These are phyloP conservation scores for Emiliania huxleyi DNA, from an alignment of 78 protist species.

Conservation along the genomic window DNA sequence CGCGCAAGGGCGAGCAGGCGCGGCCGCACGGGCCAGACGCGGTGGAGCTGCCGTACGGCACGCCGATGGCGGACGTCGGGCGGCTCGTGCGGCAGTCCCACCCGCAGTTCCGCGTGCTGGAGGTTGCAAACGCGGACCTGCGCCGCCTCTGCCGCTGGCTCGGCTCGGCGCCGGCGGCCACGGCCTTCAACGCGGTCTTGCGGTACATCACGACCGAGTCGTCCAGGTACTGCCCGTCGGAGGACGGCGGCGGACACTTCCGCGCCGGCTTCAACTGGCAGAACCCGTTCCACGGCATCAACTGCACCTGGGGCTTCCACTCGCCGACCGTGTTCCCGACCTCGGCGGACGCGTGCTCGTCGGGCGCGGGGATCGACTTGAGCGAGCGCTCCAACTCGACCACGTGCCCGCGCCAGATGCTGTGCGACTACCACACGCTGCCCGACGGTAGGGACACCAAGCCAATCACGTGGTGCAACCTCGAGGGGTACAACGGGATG, in stretches of 20 bases:
- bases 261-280: background rate
- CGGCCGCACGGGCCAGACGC: no score
- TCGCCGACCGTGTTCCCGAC: background rate
- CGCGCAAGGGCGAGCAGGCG: no score
- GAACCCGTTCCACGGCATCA: background rate
- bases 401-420: conserved; percentile 15
- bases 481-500: conserved; percentile 8
- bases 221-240: background rate
- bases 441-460: background rate
- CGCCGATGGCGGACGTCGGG: background rate
- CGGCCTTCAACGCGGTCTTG: background rate
- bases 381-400: background rate
- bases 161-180: background rate
- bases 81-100: background rate
- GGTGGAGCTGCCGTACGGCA: background rate
- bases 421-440: background rate
- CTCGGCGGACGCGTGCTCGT: background rate
- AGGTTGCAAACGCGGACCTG: background rate
- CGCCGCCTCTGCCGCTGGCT: conserved; percentile 14
- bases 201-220: background rate
- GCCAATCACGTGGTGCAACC: background rate
- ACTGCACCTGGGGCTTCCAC: conserved; percentile 21
- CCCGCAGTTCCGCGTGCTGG: background rate
- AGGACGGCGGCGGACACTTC: background rate
- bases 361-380: background rate